Base-by-base conservation (phyloP, 305 asterid species). In the Nicotiana rustica region DNA sequence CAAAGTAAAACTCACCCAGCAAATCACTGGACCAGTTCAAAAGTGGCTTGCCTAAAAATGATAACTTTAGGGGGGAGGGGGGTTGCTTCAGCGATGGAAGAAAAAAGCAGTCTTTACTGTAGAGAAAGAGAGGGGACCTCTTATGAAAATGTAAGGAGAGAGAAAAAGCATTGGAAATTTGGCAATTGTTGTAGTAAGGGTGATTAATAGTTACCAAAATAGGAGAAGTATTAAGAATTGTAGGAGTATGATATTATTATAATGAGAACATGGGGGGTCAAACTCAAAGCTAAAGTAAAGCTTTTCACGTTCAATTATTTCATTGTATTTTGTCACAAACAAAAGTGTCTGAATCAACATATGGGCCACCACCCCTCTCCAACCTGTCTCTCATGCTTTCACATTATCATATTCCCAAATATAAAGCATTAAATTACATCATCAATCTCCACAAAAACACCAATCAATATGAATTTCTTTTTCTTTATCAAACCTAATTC, bases 251-350 rank as follows among this genome's bases (percentile, higher is more conserved):
- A 69, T 41, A 44, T 25, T 25, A 25, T 25, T 25, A 10, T 14
- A 29, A 47, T 3, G 80, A 56, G 82, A 82, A 78, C 52, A 75
- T 52, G 87, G 71, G 80, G 87, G 89, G 92, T 88, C 89, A 89
- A 25, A 25, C 29, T 25, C 29, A 29, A 86, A 85, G 88, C 88
- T 84, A 88, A 89, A 87, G 90, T 84, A 78, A 83, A 85, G 92
- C 91, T 85, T 89, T 87, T 86, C 91, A 87, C 85, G 89, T 88
- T 88, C 90, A 89, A 93, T 90, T 80, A 90, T 90, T 89, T 85
- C 89, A 77, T 86, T 86, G 89, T 83, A 84, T 84, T 91, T 89
- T 89, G 92, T 91, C 93, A 86, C 88, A 84, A 87, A 89, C 79
- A 81, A 77, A 76, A 77, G 82, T 59, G 82, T 81, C 84, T 89